Percentiles rank a stretch among this genome's conserved stretches.
These are phyloP conservation scores for Pleodorina starrii DNA, from an alignment of 139 green algal genomes.

Conservation along the genomic window DNA sequence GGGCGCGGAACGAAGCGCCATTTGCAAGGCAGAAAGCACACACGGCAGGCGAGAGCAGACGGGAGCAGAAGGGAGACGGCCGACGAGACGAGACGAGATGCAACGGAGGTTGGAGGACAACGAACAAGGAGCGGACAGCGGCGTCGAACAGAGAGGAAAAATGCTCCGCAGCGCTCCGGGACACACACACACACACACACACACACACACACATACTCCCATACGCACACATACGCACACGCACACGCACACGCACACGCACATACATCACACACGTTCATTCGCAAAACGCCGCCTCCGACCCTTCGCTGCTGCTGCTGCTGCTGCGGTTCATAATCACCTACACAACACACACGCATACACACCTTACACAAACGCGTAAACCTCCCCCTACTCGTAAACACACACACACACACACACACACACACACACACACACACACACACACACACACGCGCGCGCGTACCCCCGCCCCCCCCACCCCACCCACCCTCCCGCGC, in stretches of 20 bases:
- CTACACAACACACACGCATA: background rate
- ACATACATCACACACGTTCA: too few species aligned
- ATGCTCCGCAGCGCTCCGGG: too few species aligned
- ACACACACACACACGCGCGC: background rate
- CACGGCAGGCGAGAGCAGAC: background rate
- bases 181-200: too few species aligned
- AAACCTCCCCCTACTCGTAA: background rate
- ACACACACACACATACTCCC: too few species aligned
- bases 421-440: background rate
- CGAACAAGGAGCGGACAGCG: too few species aligned
- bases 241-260: background rate
- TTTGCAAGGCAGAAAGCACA: background rate
- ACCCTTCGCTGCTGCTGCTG: too few species aligned
- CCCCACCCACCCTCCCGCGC: background rate
- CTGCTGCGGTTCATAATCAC: too few species aligned
- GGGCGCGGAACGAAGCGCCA: background rate
- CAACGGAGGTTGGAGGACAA: too few species aligned
- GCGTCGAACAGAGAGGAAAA: too few species aligned
- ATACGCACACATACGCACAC: too few species aligned
- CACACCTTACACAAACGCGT: background rate
- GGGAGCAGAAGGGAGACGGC: background rate
- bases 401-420: background rate
- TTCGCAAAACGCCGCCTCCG: too few species aligned
- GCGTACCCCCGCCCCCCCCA: background rate
- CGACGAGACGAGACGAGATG: background rate